Conservation (phyloP, 2,329 filamentous ascomycete species). For the Ceratocystis lukuohia region DNA sequence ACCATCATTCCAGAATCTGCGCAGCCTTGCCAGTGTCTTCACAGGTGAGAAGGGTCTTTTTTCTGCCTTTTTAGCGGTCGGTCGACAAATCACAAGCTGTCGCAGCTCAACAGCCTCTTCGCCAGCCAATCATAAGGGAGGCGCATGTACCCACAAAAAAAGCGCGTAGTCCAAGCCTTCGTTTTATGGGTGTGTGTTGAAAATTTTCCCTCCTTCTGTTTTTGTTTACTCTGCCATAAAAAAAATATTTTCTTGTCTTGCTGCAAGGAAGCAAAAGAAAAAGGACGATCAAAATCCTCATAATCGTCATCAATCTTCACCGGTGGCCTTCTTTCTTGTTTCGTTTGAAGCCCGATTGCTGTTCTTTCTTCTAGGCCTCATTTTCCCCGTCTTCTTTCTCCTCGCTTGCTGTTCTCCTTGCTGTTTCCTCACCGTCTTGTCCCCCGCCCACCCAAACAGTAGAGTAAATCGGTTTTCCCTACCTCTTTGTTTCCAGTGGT, state of each 20-base stretch:
- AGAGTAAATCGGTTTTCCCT: too few relatives aligned
- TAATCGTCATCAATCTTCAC: not conserved
- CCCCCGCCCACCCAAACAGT: too few relatives aligned
- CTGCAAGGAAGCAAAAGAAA: slow-evolving; percentile 5
- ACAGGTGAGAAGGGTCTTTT: not conserved
- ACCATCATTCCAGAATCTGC: not conserved
- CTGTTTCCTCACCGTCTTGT: not conserved
- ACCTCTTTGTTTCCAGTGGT: too few relatives aligned
- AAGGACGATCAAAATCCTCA: not conserved
- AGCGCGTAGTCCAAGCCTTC: not conserved
- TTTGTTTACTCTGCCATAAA: not conserved
- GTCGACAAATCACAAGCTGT: too few relatives aligned
- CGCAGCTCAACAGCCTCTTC: not conserved
- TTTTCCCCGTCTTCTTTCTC: not conserved
- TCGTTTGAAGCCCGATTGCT: not conserved
- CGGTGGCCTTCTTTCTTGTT: not conserved
- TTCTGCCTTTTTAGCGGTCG: not conserved
- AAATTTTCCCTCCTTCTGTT: not conserved
- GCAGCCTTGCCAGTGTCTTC: not conserved
- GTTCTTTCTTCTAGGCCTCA: too few relatives aligned
- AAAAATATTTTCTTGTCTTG: not conserved
- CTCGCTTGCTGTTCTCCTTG: not conserved
- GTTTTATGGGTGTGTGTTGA: not conserved
- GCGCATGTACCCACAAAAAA: not conserved
- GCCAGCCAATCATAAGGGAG: not conserved